Percentiles rank a stretch among this genome's conserved stretches.
These are phyloP conservation scores for Penicillium sp. DNA, from an alignment of 2,329 filamentous ascomycete species.

Conservation along the genomic window DNA sequence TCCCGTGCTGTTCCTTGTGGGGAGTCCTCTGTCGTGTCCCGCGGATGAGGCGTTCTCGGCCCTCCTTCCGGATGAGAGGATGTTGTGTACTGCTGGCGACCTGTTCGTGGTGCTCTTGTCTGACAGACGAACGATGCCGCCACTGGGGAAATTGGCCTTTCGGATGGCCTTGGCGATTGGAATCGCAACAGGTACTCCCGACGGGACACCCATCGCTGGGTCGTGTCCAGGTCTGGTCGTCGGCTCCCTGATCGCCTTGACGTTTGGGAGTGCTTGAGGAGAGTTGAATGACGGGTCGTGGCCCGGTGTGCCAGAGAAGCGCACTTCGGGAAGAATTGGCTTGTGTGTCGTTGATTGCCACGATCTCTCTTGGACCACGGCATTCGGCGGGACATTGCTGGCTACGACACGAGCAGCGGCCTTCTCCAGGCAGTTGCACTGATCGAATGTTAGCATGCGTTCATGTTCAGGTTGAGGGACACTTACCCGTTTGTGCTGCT, in stretches of 20 bases:
- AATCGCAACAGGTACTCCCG: conserved; percentile 2
- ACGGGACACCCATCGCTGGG: neutral
- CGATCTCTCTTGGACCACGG: conserved; percentile 10
- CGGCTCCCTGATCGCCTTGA: conserved; percentile 6
- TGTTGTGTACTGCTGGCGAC: neutral
- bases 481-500: conserved; percentile 43
- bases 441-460: conserved; percentile 16
- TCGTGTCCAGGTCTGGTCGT: conserved; percentile 10
- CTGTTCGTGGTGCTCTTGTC: neutral
- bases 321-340: conserved; percentile 7
- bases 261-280: conserved; percentile 4
- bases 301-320: conserved; percentile 11
- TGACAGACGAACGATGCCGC: neutral
- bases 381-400: conserved; percentile 16
- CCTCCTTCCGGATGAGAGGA: neutral
- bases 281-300: conserved; percentile 10
- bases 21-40: neutral
- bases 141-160: neutral
- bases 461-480: neutral
- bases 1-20: neutral
- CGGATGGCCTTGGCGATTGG: neutral
- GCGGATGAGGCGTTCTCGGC: neutral
- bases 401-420: conserved; percentile 22
- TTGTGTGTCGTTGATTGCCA: conserved; percentile 1
- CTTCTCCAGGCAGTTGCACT: conserved; percentile 44